Evolutionary conservation across 441 rosid species (phyloP), one percentile per base, ranked within the genome.

Genomic region (Hura crepitans): DNA sequence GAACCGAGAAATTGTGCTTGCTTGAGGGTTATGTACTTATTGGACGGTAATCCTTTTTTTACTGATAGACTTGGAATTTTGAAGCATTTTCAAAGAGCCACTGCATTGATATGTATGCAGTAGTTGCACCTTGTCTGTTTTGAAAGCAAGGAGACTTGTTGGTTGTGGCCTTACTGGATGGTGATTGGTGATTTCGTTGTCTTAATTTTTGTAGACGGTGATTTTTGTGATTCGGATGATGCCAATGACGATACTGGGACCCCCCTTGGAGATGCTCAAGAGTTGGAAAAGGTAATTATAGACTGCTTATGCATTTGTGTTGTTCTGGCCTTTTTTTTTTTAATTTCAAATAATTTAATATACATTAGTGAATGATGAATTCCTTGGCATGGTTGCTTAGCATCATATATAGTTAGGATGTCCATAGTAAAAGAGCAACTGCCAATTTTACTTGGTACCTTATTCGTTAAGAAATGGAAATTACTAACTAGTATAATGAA

Each of bases 161-260:
- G n/a, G 17, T 20, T 10, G n/a, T 74, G 66, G 58, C 18, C 69
- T 56, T 66, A 50, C 46, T 68, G 62, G 22, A 65, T 47, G 42
- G 12, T 1, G n/a, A n/a, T n/a, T n/a, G n/a, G n/a, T n/a, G 18
- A 56, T 72, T 69, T 62, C 28, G 28, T 55, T 68, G 46, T 49
- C 65, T 49, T 43, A 42, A n/a, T 65, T 37, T n/a, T 76, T 77
- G 74, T 80, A 86, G 96, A 85, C 62, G n/a, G n/a, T n/a, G n/a
- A n/a, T n/a, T n/a, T n/a, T n/a, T 79, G 70, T 79, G 92, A 80
- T 63, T 68, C 65, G 62, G 86, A 82, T 65, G 85, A 81, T 65
- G 79, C 74, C 62, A 31, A 68, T 74, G 47, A 75, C 62, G 78
- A 73, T 11, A 45, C 69, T 15, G 77, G 59, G 20, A 67, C 56